Evolutionary conservation across 345 rosid genomes (phyloP), one percentile per base, ranked within the genome.

Genomic region (Eucalyptus pauciflora): DNA sequence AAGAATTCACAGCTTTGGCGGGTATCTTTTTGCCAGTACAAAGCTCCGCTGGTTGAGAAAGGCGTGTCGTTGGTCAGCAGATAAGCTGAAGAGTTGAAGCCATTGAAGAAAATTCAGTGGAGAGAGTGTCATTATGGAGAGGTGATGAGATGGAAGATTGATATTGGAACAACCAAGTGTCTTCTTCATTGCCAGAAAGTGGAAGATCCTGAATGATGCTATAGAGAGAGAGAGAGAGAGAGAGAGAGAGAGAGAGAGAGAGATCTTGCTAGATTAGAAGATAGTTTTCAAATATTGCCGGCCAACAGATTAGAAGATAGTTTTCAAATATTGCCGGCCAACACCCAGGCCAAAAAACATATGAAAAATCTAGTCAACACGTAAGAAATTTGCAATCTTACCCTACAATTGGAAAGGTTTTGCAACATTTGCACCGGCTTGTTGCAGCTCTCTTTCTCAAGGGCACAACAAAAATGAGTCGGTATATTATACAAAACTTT

Each of bases 21-120:
- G 88, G 92, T 85, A 96, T 94, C 76, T 86, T 92, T 96, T 25
- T 91, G 88, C 27, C 90, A 92, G 91, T 93, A 96, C 20, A 96
- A 93, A 90, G 96, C 96, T 20, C 97, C 96, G 50, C 98, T 98
- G 79, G 95, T 89, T 24, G 90, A 14, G 92, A 91, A 91, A 64
- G 81, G 6, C 13, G 96, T 64, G 80, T 17, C 81, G 76, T 95
- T 94, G 58, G 90, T 91, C 90, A 94, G 93, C 8, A 91, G 91
- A 17, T 95, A 87, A 88, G 79, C 88, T 25, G 92, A 89, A 88
- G 92, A 91, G 88, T 92, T 89, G 95, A 97, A 96, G 83, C 97
- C 97, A 87, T 94, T 96, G 94, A 94, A 94, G 92, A 96, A 85
- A 96, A 94, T 87, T 94, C 97, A 37, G 92, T 45, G 87, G 92